Percentiles rank a stretch among this genome's conserved stretches.
Conservation (phyloP, 257 asterid species). For the Ocimum tenuiflorum region DNA sequence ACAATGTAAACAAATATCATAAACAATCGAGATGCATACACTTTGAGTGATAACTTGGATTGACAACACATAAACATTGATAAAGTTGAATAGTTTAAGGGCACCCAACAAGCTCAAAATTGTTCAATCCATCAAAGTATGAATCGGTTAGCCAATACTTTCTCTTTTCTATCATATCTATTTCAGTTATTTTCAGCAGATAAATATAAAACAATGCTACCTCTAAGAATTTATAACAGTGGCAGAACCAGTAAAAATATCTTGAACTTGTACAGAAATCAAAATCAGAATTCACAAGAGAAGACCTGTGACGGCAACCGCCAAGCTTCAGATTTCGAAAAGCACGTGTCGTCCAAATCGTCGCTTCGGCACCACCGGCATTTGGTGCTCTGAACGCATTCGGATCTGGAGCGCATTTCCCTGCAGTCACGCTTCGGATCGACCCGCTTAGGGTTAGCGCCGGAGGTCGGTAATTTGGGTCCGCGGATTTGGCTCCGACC, state of each 20-base stretch:
- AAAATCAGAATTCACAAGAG: slow-evolving; percentile 29
- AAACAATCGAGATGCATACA: no score
- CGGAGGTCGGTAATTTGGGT: slow-evolving; percentile 5
- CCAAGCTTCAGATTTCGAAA: slow-evolving; percentile 31
- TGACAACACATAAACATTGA: no score
- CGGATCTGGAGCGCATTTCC: slow-evolving; percentile 25
- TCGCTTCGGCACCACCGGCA: slow-evolving; percentile 42
- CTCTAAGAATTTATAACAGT: not conserved
- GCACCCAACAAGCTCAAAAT: no score
- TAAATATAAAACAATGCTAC: no score
- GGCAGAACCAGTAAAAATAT: not conserved
- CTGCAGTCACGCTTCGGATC: slow-evolving; percentile 26
- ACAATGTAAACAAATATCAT: no score
- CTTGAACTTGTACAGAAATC: not conserved
- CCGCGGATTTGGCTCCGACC: slow-evolving; percentile 20
- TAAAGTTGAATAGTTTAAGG: no score
- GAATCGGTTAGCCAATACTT: no score
- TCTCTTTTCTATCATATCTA: no score
- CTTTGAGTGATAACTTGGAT: no score
- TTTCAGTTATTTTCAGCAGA: no score
- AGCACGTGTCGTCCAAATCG: slow-evolving; percentile 32
- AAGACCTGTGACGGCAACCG: slow-evolving; percentile 37
- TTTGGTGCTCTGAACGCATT: slow-evolving; percentile 22
- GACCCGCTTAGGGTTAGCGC: slow-evolving; percentile 17
- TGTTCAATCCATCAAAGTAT: no score